Base-by-base conservation (phyloP, 208 protist genomes). In the Crithidia brevicula region DNA sequence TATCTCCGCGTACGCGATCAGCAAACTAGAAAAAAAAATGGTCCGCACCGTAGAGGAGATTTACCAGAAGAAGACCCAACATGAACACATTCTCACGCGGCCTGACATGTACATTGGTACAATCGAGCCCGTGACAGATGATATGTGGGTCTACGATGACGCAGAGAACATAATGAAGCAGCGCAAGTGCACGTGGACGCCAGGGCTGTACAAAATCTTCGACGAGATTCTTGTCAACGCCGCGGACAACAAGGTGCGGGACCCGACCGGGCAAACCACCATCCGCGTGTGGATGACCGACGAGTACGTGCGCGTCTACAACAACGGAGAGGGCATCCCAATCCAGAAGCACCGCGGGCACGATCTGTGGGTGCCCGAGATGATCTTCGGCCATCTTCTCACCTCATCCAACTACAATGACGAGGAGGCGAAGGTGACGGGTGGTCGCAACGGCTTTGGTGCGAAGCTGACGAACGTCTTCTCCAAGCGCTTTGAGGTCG, bases 181-280 rank as follows among this genome's bases (percentile, higher is more conserved):
- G 50, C 89, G 96, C 49, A 91, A 94, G 64, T 93, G 98, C 64
- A 98, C 85, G 5, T 99, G 96, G 88, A 97, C 98, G 2, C 99
- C 99, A 1, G 99, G 97, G 20, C 84, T 99, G 10, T 99, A 98
- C 77, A 99, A 99, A 90, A 99, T 99, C 36, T 99, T 99, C 71
- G 99, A 99, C 79, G 99, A 99, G 84, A 99, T 99, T 74, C 83
- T 99, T 4, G 99, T 99, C 5, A 99, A 99, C 91, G 99, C 99
- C 8, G 96, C 99, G 0, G 99, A 99, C 84, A 99, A 99, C 83
- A 98, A 98, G 62, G 96, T 99, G 68, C 90, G 98, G 18, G 98
- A 99, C 71, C 77, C 78, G 20, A 23, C 59, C 13, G 86, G 79
- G 25, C 97, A 98, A 75, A 95, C 92, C 2, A 76, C 58, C 7